These are phyloP conservation scores for Pleodorina starrii DNA, from an alignment of 139 green algal species.

Conservation along the genomic window DNA sequence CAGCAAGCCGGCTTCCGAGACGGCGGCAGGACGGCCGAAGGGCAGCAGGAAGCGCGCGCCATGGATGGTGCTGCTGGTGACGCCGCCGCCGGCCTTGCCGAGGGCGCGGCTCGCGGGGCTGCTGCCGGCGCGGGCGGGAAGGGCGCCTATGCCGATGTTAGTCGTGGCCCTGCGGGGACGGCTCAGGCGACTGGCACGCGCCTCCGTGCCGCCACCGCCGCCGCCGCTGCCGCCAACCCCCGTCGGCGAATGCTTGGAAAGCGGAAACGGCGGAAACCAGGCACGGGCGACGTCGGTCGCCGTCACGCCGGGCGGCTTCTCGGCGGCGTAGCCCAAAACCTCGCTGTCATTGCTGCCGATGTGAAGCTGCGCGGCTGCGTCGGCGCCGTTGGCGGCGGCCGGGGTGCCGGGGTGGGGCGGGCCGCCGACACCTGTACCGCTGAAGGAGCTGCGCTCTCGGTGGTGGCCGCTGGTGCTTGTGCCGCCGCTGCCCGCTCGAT, in stretches of 20 bases:
- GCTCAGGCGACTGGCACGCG: not conserved
- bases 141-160: not conserved
- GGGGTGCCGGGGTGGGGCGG: no score
- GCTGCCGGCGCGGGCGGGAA: not conserved
- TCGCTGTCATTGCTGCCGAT: not conserved
- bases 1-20: no score
- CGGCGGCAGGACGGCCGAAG: no score
- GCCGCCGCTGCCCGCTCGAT: not conserved
- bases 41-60: no score
- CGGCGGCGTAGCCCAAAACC: not conserved
- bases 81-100: not conserved
- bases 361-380: no score
- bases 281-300: no score
- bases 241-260: not conserved
- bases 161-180: not conserved
- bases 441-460: not conserved
- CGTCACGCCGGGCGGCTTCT: not conserved
- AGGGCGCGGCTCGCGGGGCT: not conserved
- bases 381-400: no score
- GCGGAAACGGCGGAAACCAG: not conserved
- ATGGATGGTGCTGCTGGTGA: not conserved
- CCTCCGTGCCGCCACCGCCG: not conserved
- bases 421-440: not conserved
- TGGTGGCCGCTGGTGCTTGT: not conserved
- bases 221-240: not conserved